phyloP scores from a whole-genome alignment of 345 rosid species.

The Ceriops zippeliana region DNA sequence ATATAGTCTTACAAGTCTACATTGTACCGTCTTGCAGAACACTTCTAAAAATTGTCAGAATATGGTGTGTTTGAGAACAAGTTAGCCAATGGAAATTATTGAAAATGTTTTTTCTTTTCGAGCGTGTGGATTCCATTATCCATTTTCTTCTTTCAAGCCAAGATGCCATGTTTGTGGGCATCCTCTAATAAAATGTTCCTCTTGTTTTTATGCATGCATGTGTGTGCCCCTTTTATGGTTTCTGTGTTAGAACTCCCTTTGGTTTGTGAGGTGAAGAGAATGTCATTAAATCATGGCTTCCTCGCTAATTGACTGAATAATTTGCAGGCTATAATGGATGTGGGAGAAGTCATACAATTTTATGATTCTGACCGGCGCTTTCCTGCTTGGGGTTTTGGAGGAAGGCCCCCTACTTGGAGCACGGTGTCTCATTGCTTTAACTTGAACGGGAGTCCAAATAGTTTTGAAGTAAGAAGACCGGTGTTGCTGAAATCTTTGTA shows the following conservation, averaged over 20 bases:
- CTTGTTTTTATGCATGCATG: background rate
- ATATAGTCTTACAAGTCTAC: too few species aligned
- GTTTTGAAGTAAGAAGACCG: conserved; percentile 48
- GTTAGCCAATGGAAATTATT: too few species aligned
- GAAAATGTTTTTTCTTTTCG: too few species aligned
- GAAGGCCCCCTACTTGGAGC: conserved; percentile 45
- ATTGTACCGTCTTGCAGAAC: too few species aligned
- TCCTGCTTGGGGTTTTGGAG: conserved; percentile 94
- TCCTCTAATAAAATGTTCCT: background rate
- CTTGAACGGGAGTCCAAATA: conserved; percentile 56
- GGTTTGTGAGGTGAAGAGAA: background rate
- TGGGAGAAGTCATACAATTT: conserved; percentile 82
- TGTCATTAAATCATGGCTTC: background rate
- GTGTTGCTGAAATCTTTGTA: background rate
- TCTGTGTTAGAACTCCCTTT: background rate
- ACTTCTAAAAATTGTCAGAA: too few species aligned
- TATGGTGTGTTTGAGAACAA: too few species aligned
- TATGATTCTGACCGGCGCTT: conserved; percentile 76
- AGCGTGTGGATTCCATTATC: too few species aligned
- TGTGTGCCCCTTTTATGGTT: background rate
- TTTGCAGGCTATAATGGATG: conserved; percentile 75
- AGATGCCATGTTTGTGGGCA: background rate
- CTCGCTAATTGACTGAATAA: background rate
- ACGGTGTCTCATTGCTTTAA: conserved; percentile 74
- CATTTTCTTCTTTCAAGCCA: background rate